A percentile compares a stretch with the other conserved stretches of the same genome.
phyloP scores from a whole-genome alignment of 345 rosid genomes.

The Conringia planisiliqua region DNA sequence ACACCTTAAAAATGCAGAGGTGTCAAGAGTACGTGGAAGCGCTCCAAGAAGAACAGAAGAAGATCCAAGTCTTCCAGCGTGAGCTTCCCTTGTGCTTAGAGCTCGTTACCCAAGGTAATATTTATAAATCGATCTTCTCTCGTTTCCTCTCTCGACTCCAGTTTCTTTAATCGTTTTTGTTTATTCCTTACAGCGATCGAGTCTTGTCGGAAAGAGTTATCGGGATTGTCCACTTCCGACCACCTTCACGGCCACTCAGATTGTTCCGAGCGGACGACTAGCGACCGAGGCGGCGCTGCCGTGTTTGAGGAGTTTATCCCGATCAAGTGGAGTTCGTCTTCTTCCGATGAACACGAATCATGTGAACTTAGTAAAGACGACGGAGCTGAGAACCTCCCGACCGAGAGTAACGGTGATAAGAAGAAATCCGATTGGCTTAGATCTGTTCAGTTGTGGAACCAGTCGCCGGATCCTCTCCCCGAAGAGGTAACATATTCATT shows the following conservation, averaged over 20 bases:
- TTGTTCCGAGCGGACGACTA: conserved; percentile 73
- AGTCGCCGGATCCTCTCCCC: conserved; percentile 53
- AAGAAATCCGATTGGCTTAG: conserved; percentile 94
- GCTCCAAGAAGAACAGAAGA: conserved; percentile 70
- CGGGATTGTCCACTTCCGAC: conserved; percentile 50
- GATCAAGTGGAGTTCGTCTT: conserved; percentile 40
- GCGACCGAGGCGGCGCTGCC: conserved; percentile 36
- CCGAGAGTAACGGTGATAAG: conserved; percentile 28
- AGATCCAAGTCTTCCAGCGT: conserved; percentile 80
- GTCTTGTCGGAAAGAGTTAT: conserved; percentile 63
- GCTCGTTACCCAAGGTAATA: conserved; percentile 74
- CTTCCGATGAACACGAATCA: conserved; percentile 40
- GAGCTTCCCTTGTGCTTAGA: conserved; percentile 91
- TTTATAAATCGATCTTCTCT: not conserved
- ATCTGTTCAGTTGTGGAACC: conserved; percentile 96
- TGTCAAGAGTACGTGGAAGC: conserved; percentile 58
- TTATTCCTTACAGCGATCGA: conserved; percentile 53
- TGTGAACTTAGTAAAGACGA: not conserved
- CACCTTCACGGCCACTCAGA: conserved; percentile 54
- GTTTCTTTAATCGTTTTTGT: not conserved
- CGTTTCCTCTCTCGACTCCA: not conserved
- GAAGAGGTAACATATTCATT: conserved; percentile 25
- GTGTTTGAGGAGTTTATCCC: conserved; percentile 86
- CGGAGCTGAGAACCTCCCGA: conserved; percentile 17
- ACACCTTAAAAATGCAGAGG: conserved; percentile 46